These are phyloP conservation scores for Leccinum imitatum DNA, from an alignment of 768 basidiomycete species.

Conservation along the genomic window DNA sequence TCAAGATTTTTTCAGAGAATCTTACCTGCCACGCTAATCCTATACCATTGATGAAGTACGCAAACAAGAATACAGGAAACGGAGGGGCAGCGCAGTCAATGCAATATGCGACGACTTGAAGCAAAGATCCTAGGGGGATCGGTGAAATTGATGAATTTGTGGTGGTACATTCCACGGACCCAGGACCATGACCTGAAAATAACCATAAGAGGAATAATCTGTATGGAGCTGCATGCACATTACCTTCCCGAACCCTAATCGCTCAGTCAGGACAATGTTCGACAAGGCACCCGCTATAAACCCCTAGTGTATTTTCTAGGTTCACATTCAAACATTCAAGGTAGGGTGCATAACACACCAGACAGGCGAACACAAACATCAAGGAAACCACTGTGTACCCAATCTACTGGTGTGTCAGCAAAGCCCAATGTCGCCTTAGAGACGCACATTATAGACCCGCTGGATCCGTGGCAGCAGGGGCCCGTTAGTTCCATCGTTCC, in stretches of 20 bases:
- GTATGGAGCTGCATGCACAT: background rate
- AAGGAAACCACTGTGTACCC: constrained; percentile 53
- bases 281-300: constrained; percentile 44
- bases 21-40: constrained; percentile 47
- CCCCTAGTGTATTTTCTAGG: constrained; percentile 28
- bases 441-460: constrained; percentile 45
- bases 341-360: constrained; percentile 31
- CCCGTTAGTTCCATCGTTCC: constrained; percentile 77
- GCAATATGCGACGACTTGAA: constrained; percentile 53
- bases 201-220: background rate
- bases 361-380: constrained; percentile 51
- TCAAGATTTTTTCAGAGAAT: background rate
- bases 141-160: background rate
- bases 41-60: constrained; percentile 47
- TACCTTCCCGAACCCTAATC: constrained; percentile 45
- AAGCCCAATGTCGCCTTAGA: background rate
- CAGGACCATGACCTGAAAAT: constrained; percentile 39
- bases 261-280: constrained; percentile 46
- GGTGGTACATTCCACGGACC: constrained; percentile 21
- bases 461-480: constrained; percentile 76
- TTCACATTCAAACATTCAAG: constrained; percentile 17
- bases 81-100: constrained; percentile 58
- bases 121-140: constrained; percentile 44
- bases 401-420: constrained; percentile 35
- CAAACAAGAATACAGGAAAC: constrained; percentile 60